Percentiles rank a stretch among this genome's conserved stretches.
These are phyloP conservation scores for Sporothrix phasma DNA, from an alignment of 2,329 filamentous ascomycete species.

Conservation along the genomic window DNA sequence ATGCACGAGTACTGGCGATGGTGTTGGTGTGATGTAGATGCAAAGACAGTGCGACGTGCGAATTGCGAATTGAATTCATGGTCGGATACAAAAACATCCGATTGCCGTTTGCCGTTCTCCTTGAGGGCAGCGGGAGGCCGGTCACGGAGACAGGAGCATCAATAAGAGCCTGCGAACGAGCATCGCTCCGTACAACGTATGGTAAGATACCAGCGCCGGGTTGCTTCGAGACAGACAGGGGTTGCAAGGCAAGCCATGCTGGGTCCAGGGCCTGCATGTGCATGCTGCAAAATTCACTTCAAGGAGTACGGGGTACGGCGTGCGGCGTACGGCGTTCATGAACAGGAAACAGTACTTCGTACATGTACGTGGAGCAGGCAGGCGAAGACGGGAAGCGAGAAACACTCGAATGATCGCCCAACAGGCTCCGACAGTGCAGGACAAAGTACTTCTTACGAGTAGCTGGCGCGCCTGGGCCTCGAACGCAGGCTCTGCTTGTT, in stretches of 20 bases:
- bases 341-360: too few species aligned
- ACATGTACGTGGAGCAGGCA: too few species aligned
- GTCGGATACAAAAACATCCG: background rate
- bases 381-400: too few species aligned
- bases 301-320: too few species aligned
- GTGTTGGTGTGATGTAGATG: background rate
- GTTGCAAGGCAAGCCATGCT: background rate
- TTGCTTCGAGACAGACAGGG: background rate
- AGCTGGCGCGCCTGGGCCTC: background rate
- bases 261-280: background rate
- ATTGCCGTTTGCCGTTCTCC: too few species aligned
- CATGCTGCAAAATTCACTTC: conserved; percentile 4
- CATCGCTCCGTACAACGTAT: background rate
- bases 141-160: background rate
- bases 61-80: too few species aligned
- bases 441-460: too few species aligned
- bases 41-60: background rate
- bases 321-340: too few species aligned
- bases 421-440: too few species aligned
- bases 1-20: too few species aligned
- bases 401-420: too few species aligned
- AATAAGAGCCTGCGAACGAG: background rate
- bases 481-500: background rate
- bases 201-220: too few species aligned
- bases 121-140: background rate